Evolutionary conservation across 31 red algal species (phyloP).

Genomic region (Porphyra umbilicalis): DNA sequence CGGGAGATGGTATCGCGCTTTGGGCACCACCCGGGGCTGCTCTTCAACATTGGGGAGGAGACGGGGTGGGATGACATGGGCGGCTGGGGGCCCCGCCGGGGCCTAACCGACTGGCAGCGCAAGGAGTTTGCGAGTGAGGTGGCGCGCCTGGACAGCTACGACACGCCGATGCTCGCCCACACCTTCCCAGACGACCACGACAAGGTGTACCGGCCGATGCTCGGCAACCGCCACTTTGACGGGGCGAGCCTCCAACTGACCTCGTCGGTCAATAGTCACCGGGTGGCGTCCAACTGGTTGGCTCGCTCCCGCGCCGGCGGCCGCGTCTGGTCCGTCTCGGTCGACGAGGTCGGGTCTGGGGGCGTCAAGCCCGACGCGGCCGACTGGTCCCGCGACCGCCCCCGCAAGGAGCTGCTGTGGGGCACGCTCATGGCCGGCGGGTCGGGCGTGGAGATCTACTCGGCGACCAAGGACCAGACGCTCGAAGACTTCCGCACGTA

Average conservation of each 20-base stretch:
- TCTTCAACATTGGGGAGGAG: conserved; percentile 49
- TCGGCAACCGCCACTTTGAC: conserved; percentile 21
- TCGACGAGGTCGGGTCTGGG: conserved; percentile 30
- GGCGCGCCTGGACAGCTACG: conserved; percentile 24
- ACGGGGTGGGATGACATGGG: conserved; percentile 13
- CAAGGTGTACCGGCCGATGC: conserved; percentile 33
- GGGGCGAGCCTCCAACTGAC: conserved; percentile 31
- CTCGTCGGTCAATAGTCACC: conserved; percentile 7
- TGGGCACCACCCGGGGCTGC: conserved; percentile 38
- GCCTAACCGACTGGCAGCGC: conserved; percentile 24
- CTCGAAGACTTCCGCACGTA: conserved; percentile 32
- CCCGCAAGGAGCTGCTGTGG: conserved; percentile 22
- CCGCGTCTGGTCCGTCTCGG: conserved; percentile 39
- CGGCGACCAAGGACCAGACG: conserved; percentile 18
- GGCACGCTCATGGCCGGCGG: conserved; percentile 52
- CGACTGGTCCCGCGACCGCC: not conserved
- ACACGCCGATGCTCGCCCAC: conserved; percentile 41
- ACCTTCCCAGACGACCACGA: conserved; percentile 36
- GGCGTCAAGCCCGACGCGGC: conserved; percentile 11
- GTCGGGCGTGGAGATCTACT: conserved; percentile 41
- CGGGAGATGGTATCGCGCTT: conserved; percentile 57
- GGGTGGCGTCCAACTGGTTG: conserved; percentile 24
- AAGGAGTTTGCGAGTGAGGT: conserved; percentile 26
- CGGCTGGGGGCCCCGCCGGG: not conserved
- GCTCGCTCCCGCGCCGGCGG: conserved; percentile 17